A percentile compares a stretch with the other conserved stretches of the same genome.
Evolutionary conservation across 257 asterid species (phyloP).

Genomic region (Gynochthodes officinalis): DNA sequence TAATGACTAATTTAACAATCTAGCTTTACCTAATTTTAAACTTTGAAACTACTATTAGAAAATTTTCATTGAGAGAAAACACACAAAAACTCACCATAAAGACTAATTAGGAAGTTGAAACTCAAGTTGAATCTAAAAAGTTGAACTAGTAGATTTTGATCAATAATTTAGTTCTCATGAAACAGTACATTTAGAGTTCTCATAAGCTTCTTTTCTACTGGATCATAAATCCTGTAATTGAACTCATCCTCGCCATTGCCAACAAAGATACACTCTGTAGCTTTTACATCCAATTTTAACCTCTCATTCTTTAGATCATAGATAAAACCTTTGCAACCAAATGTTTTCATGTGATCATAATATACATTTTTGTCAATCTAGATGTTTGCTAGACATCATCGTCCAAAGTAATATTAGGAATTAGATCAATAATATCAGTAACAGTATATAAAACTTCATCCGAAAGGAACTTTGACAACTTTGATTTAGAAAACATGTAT

Average conservation of each 20-base stretch:
- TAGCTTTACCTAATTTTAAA: too few relatives aligned
- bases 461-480: neutral
- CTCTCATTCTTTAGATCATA: too few relatives aligned
- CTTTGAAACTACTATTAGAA: too few relatives aligned
- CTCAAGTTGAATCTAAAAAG: too few relatives aligned
- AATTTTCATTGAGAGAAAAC: too few relatives aligned
- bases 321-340: neutral
- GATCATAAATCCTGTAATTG: neutral
- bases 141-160: too few relatives aligned
- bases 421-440: neutral
- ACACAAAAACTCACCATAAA: too few relatives aligned
- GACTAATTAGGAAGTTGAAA: too few relatives aligned
- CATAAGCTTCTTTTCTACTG: neutral
- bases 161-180: neutral
- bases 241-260: conserved; percentile 1
- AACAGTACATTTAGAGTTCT: neutral
- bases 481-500: neutral
- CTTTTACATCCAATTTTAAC: too few relatives aligned
- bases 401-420: neutral
- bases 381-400: neutral
- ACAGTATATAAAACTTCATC: neutral
- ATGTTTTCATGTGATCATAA: neutral
- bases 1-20: too few relatives aligned
- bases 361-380: neutral
- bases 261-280: too few relatives aligned